Conservation (phyloP, 805 yeast species). For the Candida xiaguanensis region DNA sequence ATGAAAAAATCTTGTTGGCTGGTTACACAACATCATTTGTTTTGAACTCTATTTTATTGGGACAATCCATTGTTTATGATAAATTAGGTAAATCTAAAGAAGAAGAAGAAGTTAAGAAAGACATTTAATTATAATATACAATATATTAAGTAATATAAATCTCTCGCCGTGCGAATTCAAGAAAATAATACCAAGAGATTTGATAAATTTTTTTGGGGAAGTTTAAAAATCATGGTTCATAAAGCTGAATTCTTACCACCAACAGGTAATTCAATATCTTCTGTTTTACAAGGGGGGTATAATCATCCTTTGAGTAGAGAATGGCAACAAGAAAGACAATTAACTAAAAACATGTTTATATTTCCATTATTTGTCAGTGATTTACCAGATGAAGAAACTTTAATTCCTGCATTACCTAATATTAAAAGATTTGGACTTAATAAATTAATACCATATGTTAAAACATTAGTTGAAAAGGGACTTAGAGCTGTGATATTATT, state of each 20-base stretch:
- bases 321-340: constrained; percentile 88
- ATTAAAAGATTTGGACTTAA: constrained; percentile 86
- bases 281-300: constrained; percentile 90
- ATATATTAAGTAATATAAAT: background rate
- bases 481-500: constrained; percentile 81
- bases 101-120: constrained; percentile 5
- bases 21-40: constrained; percentile 35
- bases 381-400: constrained; percentile 70
- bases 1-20: constrained; percentile 33
- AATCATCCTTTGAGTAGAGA: constrained; percentile 82
- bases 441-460: constrained; percentile 69
- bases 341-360: constrained; percentile 84
- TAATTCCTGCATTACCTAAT: constrained; percentile 77
- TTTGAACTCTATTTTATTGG: constrained; percentile 32
- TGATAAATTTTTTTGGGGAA: background rate
- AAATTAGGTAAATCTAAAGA: constrained; percentile 8
- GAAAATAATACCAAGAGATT: too few relatives aligned
- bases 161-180: background rate
- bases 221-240: constrained; percentile 65
- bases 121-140: background rate
- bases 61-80: constrained; percentile 28
- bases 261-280: constrained; percentile 59
- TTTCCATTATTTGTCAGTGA: constrained; percentile 89
- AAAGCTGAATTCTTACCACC: constrained; percentile 65
- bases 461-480: constrained; percentile 71